phyloP scores from a whole-genome alignment of 1,284 basidiomycete genomes.

The Malassezia furfur region DNA sequence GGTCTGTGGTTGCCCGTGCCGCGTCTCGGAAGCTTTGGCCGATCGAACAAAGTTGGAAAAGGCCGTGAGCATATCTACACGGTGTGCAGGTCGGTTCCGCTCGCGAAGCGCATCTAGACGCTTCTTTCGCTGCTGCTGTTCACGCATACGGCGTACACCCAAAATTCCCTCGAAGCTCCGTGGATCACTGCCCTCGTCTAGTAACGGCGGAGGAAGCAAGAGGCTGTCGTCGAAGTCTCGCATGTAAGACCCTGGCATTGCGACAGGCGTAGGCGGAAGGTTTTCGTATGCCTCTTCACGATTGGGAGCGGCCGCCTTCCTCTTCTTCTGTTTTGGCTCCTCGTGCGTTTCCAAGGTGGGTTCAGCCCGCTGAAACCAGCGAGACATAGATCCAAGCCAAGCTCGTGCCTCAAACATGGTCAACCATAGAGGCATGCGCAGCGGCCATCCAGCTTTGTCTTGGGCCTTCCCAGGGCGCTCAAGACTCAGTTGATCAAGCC shows the following conservation, averaged over 20 bases:
- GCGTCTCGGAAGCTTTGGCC: slow-evolving; percentile 37
- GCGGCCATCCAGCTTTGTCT: not conserved
- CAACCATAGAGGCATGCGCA: slow-evolving; percentile 1
- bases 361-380: not conserved
- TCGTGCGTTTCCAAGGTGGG: not conserved
- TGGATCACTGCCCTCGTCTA: slow-evolving; percentile 33
- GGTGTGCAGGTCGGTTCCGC: slow-evolving; percentile 40
- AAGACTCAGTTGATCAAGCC: slow-evolving; percentile 29
- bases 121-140: slow-evolving; percentile 29
- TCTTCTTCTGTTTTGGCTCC: not conserved
- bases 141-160: slow-evolving; percentile 38
- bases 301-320: not conserved
- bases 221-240: slow-evolving; percentile 34
- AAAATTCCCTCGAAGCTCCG: slow-evolving; percentile 35
- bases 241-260: slow-evolving; percentile 42
- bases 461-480: not conserved
- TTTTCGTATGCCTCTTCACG: not conserved
- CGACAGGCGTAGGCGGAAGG: slow-evolving; percentile 37
- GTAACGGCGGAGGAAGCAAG: slow-evolving; percentile 39
- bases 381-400: not conserved
- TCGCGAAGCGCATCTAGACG: slow-evolving; percentile 29
- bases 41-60: slow-evolving; percentile 43
- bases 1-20: not conserved
- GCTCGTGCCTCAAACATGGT: not conserved
- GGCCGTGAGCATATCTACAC: slow-evolving; percentile 36